These are phyloP conservation scores for Gorgonomyces haynaldii DNA, from an alignment of 192 early-diverging fungal genomes.

Conservation along the genomic window DNA sequence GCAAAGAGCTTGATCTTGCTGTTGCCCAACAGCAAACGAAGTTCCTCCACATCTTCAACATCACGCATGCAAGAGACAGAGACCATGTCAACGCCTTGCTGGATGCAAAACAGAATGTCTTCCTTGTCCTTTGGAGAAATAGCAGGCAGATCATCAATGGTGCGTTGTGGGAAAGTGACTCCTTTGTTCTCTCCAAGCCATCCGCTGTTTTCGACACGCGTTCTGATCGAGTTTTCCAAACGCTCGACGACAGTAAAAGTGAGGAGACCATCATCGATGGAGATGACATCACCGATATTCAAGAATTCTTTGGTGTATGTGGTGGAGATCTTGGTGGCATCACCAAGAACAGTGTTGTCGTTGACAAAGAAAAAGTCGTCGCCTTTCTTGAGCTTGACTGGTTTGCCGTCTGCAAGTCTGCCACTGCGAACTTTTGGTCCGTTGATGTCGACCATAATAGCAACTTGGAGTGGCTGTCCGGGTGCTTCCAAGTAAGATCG, in stretches of 20 bases:
- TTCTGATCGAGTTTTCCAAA: slow-evolving; percentile 29
- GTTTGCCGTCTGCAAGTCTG: slow-evolving; percentile 24
- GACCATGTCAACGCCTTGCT: slow-evolving; percentile 37
- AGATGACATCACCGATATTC: slow-evolving; percentile 44
- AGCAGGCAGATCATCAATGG: slow-evolving; percentile 43
- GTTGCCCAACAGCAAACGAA: slow-evolving; percentile 41
- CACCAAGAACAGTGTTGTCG: slow-evolving; percentile 32
- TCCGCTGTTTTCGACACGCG: slow-evolving; percentile 35
- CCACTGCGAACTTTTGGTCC: slow-evolving; percentile 51
- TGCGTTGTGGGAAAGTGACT: slow-evolving; percentile 41
- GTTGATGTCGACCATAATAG: slow-evolving; percentile 48
- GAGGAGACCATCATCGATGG: slow-evolving; percentile 89
- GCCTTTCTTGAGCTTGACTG: slow-evolving; percentile 32
- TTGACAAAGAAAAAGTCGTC: slow-evolving; percentile 48
- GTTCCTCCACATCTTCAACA: slow-evolving; percentile 40
- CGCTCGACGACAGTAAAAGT: slow-evolving; percentile 83
- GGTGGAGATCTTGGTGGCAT: slow-evolving; percentile 36
- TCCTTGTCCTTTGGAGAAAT: slow-evolving; percentile 38
- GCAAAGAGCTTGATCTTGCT: slow-evolving; percentile 41
- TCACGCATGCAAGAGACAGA: slow-evolving; percentile 45
- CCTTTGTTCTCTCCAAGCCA: slow-evolving; percentile 41
- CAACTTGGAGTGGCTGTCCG: slow-evolving; percentile 29
- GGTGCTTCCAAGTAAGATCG: slow-evolving; percentile 22
- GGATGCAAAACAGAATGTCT: slow-evolving; percentile 36
- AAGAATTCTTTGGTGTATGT: slow-evolving; percentile 47